Conservation (phyloP, 331 rosid genomes). For the Rosa hybrid region DNA sequence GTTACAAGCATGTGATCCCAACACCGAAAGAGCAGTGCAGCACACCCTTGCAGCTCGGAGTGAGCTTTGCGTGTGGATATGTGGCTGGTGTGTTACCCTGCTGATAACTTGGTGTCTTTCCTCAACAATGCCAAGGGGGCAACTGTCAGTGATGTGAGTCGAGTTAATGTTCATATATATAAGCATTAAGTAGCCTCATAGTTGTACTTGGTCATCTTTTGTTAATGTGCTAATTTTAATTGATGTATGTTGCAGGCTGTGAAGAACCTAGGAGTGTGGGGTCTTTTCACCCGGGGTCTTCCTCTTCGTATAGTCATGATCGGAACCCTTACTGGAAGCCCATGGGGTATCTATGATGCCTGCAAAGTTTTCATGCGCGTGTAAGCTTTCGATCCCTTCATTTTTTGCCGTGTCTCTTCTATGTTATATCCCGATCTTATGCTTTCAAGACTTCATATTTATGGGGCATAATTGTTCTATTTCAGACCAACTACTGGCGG, state of each 20-base stretch:
- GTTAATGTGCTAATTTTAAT: not conserved
- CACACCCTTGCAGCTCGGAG: constrained; percentile 69
- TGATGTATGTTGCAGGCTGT: constrained; percentile 57
- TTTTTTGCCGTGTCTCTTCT: not conserved
- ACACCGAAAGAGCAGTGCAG: constrained; percentile 75
- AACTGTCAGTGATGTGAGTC: constrained; percentile 73
- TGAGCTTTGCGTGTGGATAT: constrained; percentile 82
- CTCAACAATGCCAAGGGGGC: constrained; percentile 87
- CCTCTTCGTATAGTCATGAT: constrained; percentile 76
- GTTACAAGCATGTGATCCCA: constrained; percentile 62
- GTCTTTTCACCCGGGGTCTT: constrained; percentile 81
- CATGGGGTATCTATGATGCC: constrained; percentile 62
- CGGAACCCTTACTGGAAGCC: constrained; percentile 73
- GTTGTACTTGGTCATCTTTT: not conserved
- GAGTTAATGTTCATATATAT: not conserved
- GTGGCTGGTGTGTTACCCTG: constrained; percentile 82
- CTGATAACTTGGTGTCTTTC: constrained; percentile 72
- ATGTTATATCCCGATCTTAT: not conserved
- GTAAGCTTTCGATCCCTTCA: constrained; percentile 43
- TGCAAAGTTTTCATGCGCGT: constrained; percentile 70
- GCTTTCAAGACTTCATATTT: not conserved
- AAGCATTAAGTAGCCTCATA: not conserved
- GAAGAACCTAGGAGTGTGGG: constrained; percentile 55
- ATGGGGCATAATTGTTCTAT: not conserved
- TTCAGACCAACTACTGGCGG: constrained; percentile 84